These are phyloP conservation scores for Penicillium angulare DNA, from an alignment of 495 filamentous ascomycete genomes.

Conservation along the genomic window DNA sequence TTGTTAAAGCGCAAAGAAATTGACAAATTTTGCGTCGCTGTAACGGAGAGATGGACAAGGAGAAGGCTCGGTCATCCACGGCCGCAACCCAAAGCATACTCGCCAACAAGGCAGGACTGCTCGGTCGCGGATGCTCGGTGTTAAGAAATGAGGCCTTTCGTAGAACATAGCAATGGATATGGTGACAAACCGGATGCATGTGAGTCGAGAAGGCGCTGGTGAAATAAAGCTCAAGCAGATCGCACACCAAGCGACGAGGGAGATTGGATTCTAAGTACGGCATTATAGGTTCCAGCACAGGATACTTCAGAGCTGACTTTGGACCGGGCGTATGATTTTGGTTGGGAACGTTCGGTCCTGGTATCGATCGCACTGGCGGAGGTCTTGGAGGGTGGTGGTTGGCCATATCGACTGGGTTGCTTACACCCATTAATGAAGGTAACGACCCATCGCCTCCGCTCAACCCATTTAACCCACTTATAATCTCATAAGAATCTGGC, in stretches of 20 bases:
- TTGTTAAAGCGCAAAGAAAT: conserved; percentile 84
- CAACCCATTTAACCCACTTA: conserved; percentile 22
- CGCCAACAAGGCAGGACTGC: conserved; percentile 82
- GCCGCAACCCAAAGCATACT: conserved; percentile 96
- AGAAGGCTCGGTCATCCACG: conserved; percentile 86
- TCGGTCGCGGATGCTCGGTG: conserved; percentile 70
- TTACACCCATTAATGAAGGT: conserved; percentile 37
- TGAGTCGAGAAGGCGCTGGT: conserved; percentile 80
- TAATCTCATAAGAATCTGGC: conserved; percentile 35
- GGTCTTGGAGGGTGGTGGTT: conserved; percentile 12
- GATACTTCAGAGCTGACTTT: conserved; percentile 62
- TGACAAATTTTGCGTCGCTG: conserved; percentile 87
- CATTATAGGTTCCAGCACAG: conserved; percentile 78
- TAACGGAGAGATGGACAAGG: conserved; percentile 79
- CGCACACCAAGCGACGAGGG: conserved; percentile 74
- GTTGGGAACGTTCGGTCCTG: conserved; percentile 8
- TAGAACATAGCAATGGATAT: conserved; percentile 88
- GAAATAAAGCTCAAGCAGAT: conserved; percentile 85
- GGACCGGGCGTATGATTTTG: conserved; percentile 14
- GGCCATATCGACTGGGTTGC: conserved; percentile 34
- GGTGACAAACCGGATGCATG: conserved; percentile 87
- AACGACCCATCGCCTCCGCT: conserved; percentile 30
- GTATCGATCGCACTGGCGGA: conserved; percentile 8
- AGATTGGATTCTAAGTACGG: conserved; percentile 74
- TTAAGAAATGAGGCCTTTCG: conserved; percentile 86